Base-by-base conservation (phyloP, 163 green algal genomes). In the Prototheca cutis region DNA sequence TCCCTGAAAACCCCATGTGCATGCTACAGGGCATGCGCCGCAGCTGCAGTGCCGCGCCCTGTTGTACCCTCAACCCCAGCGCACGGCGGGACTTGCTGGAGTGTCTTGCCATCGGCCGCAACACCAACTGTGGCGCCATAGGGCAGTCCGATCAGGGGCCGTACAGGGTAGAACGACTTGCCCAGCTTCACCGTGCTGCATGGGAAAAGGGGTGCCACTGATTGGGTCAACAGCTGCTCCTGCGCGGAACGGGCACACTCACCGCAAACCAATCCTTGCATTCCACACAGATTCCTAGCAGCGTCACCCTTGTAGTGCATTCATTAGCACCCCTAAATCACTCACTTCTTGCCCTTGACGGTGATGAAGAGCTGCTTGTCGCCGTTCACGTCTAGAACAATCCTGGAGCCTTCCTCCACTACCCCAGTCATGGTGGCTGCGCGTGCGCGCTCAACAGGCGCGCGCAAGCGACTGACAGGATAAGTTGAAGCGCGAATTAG, bases 381-480 rank as follows among this genome's bases (percentile, higher is more conserved):
- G 2, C 79, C 77, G 30, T 86, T 82, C 3, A 87, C 74, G 27
- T 89, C 80, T 3, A 85, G 61, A 0, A 91, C 72, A 3, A 85
- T 68, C n/a, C 62, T 76, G 58, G 87, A 72, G 0, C 82, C 82
- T 42, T 88, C 76, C 5, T 59, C 25, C n/a, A n/a, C n/a, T n/a
- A n/a, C n/a, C n/a, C n/a, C n/a, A n/a, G n/a, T n/a, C n/a, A n/a
- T n/a, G n/a, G n/a, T n/a, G n/a, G n/a, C n/a, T n/a, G n/a, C n/a
- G n/a, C n/a, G n/a, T n/a, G n/a, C n/a, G n/a, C n/a, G n/a, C n/a
- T n/a, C n/a, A n/a, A n/a, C n/a, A n/a, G n/a, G n/a, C n/a, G n/a
- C n/a, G n/a, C n/a, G n/a, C n/a, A n/a, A n/a, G n/a, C n/a, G n/a
- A n/a, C n/a, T n/a, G n/a, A n/a, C n/a, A n/a, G n/a, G n/a, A n/a